A percentile compares a stretch with the other conserved stretches of the same genome.
phyloP scores from a whole-genome alignment of 1,284 basidiomycete species.

The Sporisorium graminicola region DNA sequence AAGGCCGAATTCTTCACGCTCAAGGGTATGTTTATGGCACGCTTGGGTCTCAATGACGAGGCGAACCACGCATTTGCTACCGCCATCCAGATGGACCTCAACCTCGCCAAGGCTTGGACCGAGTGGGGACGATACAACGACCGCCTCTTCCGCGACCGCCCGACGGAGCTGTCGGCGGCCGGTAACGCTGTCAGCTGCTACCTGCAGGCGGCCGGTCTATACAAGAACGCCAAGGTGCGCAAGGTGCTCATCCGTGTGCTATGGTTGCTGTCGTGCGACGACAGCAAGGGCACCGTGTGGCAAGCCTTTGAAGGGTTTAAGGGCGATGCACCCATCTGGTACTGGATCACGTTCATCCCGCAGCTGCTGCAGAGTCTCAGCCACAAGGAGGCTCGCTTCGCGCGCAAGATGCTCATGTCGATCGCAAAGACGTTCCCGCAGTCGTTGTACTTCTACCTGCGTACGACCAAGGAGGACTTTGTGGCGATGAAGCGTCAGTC shows the following conservation, averaged over 20 bases:
- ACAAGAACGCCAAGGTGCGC: conserved; percentile 93
- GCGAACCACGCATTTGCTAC: conserved; percentile 85
- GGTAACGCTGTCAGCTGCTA: conserved; percentile 97
- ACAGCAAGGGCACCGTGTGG: conserved; percentile 80
- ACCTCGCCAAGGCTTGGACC: conserved; percentile 95
- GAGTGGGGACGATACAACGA: conserved; percentile 98
- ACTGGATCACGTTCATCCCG: conserved; percentile 98
- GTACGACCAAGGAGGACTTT: conserved; percentile 89
- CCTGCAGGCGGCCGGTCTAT: conserved; percentile 94
- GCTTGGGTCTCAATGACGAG: conserved; percentile 87
- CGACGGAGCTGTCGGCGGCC: conserved; percentile 72
- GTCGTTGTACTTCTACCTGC: conserved; percentile 93
- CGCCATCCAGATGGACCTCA: conserved; percentile 90
- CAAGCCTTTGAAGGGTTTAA: conserved; percentile 95
- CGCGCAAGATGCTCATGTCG: conserved; percentile 87
- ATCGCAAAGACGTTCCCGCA: conserved; percentile 95
- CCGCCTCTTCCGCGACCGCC: conserved; percentile 81
- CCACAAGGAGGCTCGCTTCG: conserved; percentile 92
- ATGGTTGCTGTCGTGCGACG: conserved; percentile 97
- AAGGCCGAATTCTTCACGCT: conserved; percentile 99
- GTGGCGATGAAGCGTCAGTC: conserved; percentile 71
- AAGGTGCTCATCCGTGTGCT: conserved; percentile 91
- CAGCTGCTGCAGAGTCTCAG: conserved; percentile 92
- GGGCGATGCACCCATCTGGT: conserved; percentile 97
- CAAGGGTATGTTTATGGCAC: conserved; percentile 98